phyloP scores from a whole-genome alignment of 148 eudicot genomes.

The Vaccinium darrowii region DNA sequence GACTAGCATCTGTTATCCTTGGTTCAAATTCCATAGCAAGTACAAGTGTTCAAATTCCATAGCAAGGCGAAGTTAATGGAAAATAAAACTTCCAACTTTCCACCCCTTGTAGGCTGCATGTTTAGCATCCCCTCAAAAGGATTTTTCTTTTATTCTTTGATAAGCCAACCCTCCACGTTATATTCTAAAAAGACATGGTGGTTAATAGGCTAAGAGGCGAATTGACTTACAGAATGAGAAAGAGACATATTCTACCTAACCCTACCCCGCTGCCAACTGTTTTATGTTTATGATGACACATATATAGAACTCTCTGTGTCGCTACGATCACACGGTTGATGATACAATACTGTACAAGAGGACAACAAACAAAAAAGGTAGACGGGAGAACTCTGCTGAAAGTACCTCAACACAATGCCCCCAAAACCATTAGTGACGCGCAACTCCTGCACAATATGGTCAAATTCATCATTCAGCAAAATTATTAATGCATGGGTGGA shows the following conservation, averaged over 20 bases:
- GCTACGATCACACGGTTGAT: neutral
- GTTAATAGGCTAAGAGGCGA: neutral
- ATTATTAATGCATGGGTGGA: neutral
- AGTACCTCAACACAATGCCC: constrained; percentile 71
- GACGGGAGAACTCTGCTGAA: neutral
- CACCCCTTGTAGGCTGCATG: neutral
- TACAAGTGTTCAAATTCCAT: neutral
- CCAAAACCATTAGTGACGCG: constrained; percentile 83
- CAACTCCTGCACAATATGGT: constrained; percentile 49
- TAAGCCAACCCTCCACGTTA: neutral
- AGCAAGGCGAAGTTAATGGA: neutral
- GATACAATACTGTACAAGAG: neutral
- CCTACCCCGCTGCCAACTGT: neutral
- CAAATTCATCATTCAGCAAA: constrained; percentile 14
- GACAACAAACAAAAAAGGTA: neutral
- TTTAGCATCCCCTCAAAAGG: neutral
- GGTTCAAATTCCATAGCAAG: neutral
- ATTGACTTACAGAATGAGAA: neutral
- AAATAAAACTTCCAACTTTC: neutral
- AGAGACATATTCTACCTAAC: neutral
- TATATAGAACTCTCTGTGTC: neutral
- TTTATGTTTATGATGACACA: neutral
- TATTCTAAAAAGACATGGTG: neutral
- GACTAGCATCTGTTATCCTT: neutral
- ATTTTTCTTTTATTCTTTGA: neutral